Evolutionary conservation across 306 rosid species (phyloP), one percentile per base, ranked within the genome.

Genomic region (Cicer chorassanicum): DNA sequence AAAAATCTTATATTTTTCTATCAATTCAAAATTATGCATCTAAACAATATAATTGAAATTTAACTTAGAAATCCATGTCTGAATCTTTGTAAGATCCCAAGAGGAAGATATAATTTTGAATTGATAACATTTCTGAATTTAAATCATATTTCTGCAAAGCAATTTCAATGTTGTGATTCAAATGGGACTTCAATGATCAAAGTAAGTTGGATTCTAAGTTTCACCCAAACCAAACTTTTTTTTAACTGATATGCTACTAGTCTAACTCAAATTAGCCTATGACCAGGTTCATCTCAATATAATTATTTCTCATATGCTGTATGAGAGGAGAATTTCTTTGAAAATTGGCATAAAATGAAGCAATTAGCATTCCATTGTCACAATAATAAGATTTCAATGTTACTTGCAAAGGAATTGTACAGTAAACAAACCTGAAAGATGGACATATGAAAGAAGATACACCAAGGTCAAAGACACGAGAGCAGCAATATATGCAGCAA

Each of bases 391-490:
- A 76, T 49, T 68, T 42, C 54, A 59, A 76, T 49, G 16, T 63
- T 40, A 64, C 62, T 56, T 14, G 63, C n/a, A 64, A 63, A 74
- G 11, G 45, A 24, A 4, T 19, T 45, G 48, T 29, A 51, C 6
- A 56, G 77, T 70, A 73, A 81, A 75, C 67, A 79, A 72, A 94
- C 98, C 98, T 90, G 98, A 90, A 70, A 91, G 86, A 88, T 94
- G 98, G 80, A 94, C 80, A 72, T 90, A 94, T 39, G 98, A 92
- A 68, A 94, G 94, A 80, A 94, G 91, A 82, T 94, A 87, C 81
- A 91, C 98, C 68, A 89, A 77, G 53, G 97, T 94, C 81, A 91
- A 86, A 82, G 88, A 91, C 79, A 75, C 44, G 72, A 87, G 51
- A 80, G 59, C 80, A 68, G 95, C 86, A 76, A 94, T 80, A 68